These are phyloP conservation scores for Furcasterigmium furcatum DNA, from an alignment of 2,329 filamentous ascomycete species.

Conservation along the genomic window DNA sequence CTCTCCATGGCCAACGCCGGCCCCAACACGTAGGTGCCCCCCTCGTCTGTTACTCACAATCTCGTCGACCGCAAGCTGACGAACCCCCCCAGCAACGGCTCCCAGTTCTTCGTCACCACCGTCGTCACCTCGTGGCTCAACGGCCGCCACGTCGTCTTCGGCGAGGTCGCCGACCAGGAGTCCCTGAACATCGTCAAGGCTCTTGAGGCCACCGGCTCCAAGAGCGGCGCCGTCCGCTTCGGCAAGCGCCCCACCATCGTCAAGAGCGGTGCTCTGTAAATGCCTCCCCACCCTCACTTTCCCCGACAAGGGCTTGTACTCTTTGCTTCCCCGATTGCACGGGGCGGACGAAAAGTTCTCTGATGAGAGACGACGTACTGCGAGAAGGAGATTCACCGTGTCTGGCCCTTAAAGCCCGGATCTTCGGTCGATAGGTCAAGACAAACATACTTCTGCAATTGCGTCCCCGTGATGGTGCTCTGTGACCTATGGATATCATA, in stretches of 20 bases:
- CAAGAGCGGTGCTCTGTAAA: slow-evolving; percentile 47
- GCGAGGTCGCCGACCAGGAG: slow-evolving; percentile 58
- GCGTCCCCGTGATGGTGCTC: no score
- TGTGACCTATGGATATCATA: no score
- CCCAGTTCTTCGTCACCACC: slow-evolving; percentile 97
- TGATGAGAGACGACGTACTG: background rate
- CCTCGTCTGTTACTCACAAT: no score
- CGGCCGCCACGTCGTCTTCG: slow-evolving; percentile 82
- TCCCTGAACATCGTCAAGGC: slow-evolving; percentile 54
- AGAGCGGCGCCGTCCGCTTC: slow-evolving; percentile 53
- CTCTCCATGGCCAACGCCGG: slow-evolving; percentile 96
- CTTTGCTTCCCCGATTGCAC: background rate
- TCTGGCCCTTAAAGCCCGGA: background rate
- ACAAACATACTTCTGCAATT: no score
- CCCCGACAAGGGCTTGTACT: background rate
- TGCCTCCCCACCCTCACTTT: slow-evolving; percentile 7
- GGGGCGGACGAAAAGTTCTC: background rate
- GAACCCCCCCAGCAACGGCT: slow-evolving; percentile 83
- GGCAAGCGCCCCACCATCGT: slow-evolving; percentile 56
- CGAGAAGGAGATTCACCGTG: background rate
- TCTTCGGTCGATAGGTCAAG: background rate
- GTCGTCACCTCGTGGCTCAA: slow-evolving; percentile 85
- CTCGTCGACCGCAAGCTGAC: no score
- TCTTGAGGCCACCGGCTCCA: slow-evolving; percentile 57
- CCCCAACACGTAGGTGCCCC: slow-evolving; percentile 72